A percentile compares a stretch with the other conserved stretches of the same genome.
Evolutionary conservation across 257 asterid genomes (phyloP).

Genomic region (Solanum sitiens): DNA sequence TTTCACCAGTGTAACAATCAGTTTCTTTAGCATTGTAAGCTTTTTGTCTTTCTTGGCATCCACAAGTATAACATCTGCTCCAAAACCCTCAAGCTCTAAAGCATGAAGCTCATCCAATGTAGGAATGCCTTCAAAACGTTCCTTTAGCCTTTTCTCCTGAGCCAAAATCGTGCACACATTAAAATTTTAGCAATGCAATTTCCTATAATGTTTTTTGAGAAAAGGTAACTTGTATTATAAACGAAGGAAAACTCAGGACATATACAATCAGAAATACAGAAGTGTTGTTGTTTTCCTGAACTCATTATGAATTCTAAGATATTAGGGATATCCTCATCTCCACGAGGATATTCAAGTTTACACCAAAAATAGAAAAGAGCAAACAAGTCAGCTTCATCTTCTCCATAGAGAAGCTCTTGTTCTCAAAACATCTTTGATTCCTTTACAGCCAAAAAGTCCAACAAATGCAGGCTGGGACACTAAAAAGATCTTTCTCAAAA

Average conservation of each 20-base stretch:
- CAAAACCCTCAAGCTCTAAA: conserved; percentile 70
- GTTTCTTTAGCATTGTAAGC: conserved; percentile 79
- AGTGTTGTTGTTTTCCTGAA: neutral
- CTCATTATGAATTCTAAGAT: neutral
- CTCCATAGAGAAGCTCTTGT: neutral
- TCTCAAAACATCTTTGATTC: neutral
- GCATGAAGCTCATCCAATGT: conserved; percentile 75
- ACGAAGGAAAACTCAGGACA: neutral
- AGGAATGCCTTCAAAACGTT: conserved; percentile 69
- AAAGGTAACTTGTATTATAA: neutral
- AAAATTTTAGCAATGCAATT: neutral
- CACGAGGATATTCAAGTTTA: neutral
- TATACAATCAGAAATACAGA: neutral
- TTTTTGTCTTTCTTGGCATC: conserved; percentile 82
- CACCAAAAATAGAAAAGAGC: neutral
- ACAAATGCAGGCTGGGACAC: neutral
- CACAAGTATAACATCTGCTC: conserved; percentile 81
- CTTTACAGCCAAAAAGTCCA: neutral
- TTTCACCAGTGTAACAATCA: conserved; percentile 69
- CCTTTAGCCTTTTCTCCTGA: conserved; percentile 91
- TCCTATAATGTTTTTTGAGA: neutral
- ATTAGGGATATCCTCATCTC: too few species aligned
- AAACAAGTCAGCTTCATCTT: neutral
- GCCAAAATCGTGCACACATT: neutral
- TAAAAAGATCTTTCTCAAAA: neutral